These are phyloP conservation scores for Whalleya microplaca DNA, from an alignment of 2,329 filamentous ascomycete species.

Conservation along the genomic window DNA sequence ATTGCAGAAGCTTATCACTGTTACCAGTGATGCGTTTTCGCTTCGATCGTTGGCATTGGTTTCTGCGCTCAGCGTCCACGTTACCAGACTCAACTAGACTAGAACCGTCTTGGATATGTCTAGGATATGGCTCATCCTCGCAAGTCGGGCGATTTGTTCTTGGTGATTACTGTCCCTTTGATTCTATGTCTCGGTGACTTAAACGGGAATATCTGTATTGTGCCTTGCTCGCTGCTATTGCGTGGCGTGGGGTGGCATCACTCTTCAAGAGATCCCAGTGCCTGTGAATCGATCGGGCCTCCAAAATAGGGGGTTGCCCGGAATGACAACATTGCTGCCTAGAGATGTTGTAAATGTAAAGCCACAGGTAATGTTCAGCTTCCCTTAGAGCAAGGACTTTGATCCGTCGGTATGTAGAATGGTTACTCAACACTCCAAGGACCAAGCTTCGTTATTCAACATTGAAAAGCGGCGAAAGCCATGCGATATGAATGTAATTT, in stretches of 20 bases:
- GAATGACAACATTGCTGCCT: not conserved
- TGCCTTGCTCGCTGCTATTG: not conserved
- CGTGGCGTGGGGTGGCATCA: not conserved
- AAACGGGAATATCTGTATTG: not conserved
- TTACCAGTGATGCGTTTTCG: not conserved
- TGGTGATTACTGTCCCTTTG: not conserved
- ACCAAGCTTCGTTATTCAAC: not conserved
- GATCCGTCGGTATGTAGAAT: not conserved
- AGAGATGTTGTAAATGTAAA: not conserved
- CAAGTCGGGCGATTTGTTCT: not conserved
- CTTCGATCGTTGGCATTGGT: slow-evolving; percentile 3
- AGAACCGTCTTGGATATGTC: not conserved
- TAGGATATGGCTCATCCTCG: not conserved
- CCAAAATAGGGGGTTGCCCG: not conserved
- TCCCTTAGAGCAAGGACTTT: not conserved
- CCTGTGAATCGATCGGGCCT: not conserved
- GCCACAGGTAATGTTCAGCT: not conserved
- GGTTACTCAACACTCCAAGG: not conserved
- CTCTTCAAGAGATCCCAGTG: too few relatives aligned
- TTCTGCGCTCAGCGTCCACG: not conserved
- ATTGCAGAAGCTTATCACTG: not conserved
- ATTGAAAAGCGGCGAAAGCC: not conserved
- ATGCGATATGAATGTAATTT: not conserved
- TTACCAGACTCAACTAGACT: not conserved
- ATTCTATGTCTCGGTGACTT: not conserved